A percentile compares a stretch with the other conserved stretches of the same genome.
Conservation (phyloP, 2,329 filamentous ascomycete genomes). For the Aspergillus sclerotialis region DNA sequence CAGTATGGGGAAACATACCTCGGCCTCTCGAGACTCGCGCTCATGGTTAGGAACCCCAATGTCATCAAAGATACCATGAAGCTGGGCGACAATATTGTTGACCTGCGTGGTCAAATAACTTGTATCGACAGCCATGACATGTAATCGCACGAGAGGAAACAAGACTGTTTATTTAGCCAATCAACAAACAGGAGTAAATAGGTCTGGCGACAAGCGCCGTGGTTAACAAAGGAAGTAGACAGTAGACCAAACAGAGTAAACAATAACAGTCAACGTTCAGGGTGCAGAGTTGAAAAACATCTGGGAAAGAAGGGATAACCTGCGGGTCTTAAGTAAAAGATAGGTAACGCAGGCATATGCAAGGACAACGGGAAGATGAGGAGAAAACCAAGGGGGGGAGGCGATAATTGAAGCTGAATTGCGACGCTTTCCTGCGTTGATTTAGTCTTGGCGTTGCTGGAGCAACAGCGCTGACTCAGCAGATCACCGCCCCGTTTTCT, state of each 20-base stretch:
- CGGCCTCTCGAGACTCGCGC: conserved; percentile 78
- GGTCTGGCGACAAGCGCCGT: background rate
- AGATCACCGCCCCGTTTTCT: conserved; percentile 22
- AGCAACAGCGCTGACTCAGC: conserved; percentile 32
- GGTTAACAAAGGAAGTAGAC: background rate
- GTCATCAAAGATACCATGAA: conserved; percentile 93
- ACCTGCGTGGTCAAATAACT: conserved; percentile 93
- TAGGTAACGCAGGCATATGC: conserved; percentile 10
- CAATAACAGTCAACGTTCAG: conserved; percentile 10
- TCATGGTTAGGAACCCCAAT: conserved; percentile 94
- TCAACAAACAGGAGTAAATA: too few relatives aligned
- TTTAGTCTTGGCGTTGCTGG: conserved; percentile 26
- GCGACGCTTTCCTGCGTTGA: conserved; percentile 7
- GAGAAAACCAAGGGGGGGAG: conserved; percentile 1
- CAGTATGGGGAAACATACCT: conserved; percentile 56
- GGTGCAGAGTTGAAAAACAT: conserved; percentile 10
- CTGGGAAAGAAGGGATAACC: conserved; percentile 8
- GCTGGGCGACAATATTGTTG: conserved; percentile 83
- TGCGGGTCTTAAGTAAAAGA: conserved; percentile 14
- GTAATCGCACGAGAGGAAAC: background rate
- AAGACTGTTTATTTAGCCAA: too few relatives aligned
- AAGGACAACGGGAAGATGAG: conserved; percentile 8
- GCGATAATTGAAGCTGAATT: background rate
- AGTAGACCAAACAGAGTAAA: conserved; percentile 5
- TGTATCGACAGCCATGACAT: conserved; percentile 64